Conservation (phyloP, 2,329 filamentous ascomycete genomes). For the Thermothelomyces thermophilus region DNA sequence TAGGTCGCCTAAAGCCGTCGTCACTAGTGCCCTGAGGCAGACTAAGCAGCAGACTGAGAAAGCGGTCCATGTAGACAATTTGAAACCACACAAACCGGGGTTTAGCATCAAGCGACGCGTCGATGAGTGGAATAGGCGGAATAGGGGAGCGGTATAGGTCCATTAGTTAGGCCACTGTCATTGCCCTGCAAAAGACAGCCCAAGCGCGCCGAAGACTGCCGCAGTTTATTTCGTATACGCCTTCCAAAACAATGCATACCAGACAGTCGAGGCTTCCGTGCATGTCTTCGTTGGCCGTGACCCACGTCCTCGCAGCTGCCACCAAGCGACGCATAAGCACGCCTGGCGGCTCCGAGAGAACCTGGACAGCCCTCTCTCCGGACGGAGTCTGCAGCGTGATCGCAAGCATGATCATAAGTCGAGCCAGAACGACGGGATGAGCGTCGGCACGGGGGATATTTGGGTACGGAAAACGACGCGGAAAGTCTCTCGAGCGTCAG, state of each 20-base stretch:
- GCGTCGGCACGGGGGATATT: too few species aligned
- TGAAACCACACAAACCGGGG: slow-evolving; percentile 28
- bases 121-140: slow-evolving; percentile 16
- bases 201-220: slow-evolving; percentile 38
- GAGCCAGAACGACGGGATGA: too few species aligned
- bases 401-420: too few species aligned
- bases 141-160: slow-evolving; percentile 30
- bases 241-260: slow-evolving; percentile 37
- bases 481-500: too few species aligned
- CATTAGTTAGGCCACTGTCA: slow-evolving; percentile 37
- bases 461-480: too few species aligned
- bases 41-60: slow-evolving; percentile 30
- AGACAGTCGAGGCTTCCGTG: slow-evolving; percentile 34
- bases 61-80: slow-evolving; percentile 31
- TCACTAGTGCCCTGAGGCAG: slow-evolving; percentile 28
- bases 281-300: slow-evolving; percentile 35
- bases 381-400: too few species aligned
- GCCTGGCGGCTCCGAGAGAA: slow-evolving; percentile 24
- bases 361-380: slow-evolving; percentile 29
- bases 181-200: slow-evolving; percentile 33
- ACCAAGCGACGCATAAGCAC: slow-evolving; percentile 28
- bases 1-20: too few species aligned
- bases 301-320: slow-evolving; percentile 27
- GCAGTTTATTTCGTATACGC: slow-evolving; percentile 31
- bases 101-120: slow-evolving; percentile 8